phyloP scores from a whole-genome alignment of 1,284 basidiomycete genomes.

The Veloboletus limbatus region DNA sequence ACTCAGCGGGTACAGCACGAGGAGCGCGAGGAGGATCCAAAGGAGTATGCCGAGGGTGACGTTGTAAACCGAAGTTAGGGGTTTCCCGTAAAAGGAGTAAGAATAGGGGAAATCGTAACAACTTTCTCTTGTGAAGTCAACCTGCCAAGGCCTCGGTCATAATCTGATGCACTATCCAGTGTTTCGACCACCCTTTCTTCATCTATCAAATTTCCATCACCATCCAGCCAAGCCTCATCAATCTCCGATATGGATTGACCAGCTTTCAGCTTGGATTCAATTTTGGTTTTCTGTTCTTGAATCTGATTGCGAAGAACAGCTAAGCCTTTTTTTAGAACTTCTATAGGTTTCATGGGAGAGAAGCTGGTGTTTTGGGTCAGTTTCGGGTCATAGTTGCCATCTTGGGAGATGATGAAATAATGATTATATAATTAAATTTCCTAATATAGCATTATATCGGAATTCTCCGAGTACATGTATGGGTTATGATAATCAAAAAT shows the following conservation, averaged over 20 bases:
- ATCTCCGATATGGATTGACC: neutral
- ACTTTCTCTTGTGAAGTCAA: neutral
- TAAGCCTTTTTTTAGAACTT: constrained; percentile 7
- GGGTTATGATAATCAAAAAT: constrained; percentile 2
- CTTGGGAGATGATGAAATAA: neutral
- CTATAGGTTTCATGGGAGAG: constrained; percentile 4
- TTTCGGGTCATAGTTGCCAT: neutral
- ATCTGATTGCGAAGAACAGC: neutral
- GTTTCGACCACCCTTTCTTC: constrained; percentile 1
- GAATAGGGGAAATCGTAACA: no score
- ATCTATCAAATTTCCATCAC: constrained; percentile 9
- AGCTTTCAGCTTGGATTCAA: neutral
- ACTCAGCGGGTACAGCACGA: no score
- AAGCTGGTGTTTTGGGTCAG: neutral
- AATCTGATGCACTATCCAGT: constrained; percentile 4
- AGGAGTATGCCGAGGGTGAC: no score
- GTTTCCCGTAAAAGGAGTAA: no score
- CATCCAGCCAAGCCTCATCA: constrained; percentile 9
- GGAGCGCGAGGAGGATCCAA: no score
- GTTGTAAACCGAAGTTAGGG: no score
- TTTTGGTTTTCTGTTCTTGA: neutral
- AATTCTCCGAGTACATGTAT: neutral
- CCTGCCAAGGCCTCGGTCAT: neutral
- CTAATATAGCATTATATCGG: neutral
- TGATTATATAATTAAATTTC: constrained; percentile 1